Evolutionary conservation across 805 yeast genomes (phyloP), one percentile per base, ranked within the genome.

Genomic region (Candida sonorensis): DNA sequence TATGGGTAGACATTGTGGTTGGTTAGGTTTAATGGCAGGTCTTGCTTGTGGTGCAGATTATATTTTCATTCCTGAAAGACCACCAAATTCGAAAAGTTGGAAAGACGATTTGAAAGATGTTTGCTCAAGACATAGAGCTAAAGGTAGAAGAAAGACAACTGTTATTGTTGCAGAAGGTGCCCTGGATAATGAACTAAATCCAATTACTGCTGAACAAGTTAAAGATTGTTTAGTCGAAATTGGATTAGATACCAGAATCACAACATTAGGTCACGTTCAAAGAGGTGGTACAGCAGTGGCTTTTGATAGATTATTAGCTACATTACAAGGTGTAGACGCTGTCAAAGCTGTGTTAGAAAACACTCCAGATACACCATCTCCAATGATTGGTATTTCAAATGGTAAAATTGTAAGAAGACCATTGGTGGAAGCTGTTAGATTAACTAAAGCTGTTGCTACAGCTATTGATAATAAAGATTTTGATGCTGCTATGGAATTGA

Each of bases 91-190:
- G 13, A 67, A 67, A 21, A 67, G 69, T 21, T 92, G 98, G 98
- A 74, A 75, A 45, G 77, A 77, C 17, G 84, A 85, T 44, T 74
- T 92, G 77, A 70, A 77, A 46, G 66, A 70, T 23, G 77, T 87
- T 45, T 86, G 86, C 44, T 56, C 63, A 37, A 75, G 85, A 46
- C 97, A 90, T 62, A 75, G 97, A 51, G 61, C 65, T 31, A 79
- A 75, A 50, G 98, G 98, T 38, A 82, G 88, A 62, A 73, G 98
- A 60, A 90, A 88, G 63, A 84, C 95, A 27, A 88, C 88, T 32
- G 96, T 92, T 36, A 86, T 92, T 57, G 97, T 92, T 23, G 96
- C 98, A 17, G 98, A 92, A 65, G 98, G 98, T 55, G 98, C 98
- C 19, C 75, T 90, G 40, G 92, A 85, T 52, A 67, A 70, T 45